Conservation (phyloP, 2,329 filamentous ascomycete species). For the Metarhizium robertsii region DNA sequence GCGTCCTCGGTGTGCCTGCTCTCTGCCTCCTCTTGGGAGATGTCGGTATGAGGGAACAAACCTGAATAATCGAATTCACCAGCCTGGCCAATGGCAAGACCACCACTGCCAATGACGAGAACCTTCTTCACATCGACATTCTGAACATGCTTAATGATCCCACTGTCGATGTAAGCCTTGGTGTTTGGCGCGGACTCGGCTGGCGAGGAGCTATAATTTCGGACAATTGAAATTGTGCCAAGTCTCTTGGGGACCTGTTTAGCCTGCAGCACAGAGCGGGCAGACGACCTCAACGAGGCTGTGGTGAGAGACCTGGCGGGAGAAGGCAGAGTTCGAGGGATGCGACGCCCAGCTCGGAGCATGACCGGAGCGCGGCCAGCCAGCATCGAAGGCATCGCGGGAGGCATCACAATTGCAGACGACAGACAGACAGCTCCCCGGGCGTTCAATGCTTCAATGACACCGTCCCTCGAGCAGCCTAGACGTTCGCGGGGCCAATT, state of each 20-base stretch:
- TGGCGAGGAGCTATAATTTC: slow-evolving; percentile 31
- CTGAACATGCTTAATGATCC: slow-evolving; percentile 69
- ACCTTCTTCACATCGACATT: slow-evolving; percentile 93
- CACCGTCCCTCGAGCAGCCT: slow-evolving; percentile 27
- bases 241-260: slow-evolving; percentile 32
- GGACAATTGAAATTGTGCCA: slow-evolving; percentile 35
- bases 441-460: slow-evolving; percentile 24
- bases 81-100: slow-evolving; percentile 92
- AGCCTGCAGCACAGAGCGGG: slow-evolving; percentile 23
- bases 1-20: background rate
- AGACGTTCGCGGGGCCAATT: slow-evolving; percentile 22
- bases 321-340: slow-evolving; percentile 34
- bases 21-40: too few relatives aligned
- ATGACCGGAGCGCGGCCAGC: slow-evolving; percentile 49
- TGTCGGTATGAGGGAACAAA: slow-evolving; percentile 37
- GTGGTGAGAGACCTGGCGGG: slow-evolving; percentile 36
- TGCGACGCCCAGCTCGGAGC: slow-evolving; percentile 44
- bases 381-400: slow-evolving; percentile 30
- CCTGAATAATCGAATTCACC: slow-evolving; percentile 99
- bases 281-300: slow-evolving; percentile 21
- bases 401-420: slow-evolving; percentile 24
- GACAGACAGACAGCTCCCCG: slow-evolving; percentile 10
- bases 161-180: slow-evolving; percentile 82
- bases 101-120: slow-evolving; percentile 89
- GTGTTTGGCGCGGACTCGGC: slow-evolving; percentile 67